Percentiles rank a stretch among this genome's conserved stretches.
Evolutionary conservation across 257 asterid species (phyloP).

Genomic region (Plantago elongata): DNA sequence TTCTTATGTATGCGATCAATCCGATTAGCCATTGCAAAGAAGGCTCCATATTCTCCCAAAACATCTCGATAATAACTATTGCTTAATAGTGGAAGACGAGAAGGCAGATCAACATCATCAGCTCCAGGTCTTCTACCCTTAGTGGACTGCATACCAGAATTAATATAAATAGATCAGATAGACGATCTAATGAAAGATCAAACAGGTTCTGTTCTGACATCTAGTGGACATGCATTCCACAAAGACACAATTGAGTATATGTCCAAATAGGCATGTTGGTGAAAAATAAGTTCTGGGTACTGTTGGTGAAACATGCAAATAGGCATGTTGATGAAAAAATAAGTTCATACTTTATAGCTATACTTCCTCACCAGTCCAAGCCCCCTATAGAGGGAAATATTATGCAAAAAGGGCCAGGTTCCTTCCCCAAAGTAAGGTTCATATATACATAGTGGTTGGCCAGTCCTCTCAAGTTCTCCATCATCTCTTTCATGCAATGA

Average conservation of each 20-base stretch:
- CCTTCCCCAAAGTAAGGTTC: constrained; percentile 92
- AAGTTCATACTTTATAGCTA: too few relatives aligned
- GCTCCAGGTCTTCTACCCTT: constrained; percentile 74
- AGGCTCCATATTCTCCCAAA: constrained; percentile 86
- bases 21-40: constrained; percentile 87
- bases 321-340: too few relatives aligned
- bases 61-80: constrained; percentile 66
- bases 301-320: too few relatives aligned
- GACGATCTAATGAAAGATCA: too few relatives aligned
- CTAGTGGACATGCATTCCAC: too few relatives aligned
- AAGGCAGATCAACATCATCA: constrained; percentile 84
- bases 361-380: constrained; percentile 77
- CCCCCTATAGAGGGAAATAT: constrained; percentile 80
- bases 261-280: too few relatives aligned
- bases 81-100: constrained; percentile 76
- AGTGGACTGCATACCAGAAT: constrained; percentile 48
- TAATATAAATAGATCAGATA: constrained; percentile 11
- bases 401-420: constrained; percentile 91
- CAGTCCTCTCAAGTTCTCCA: constrained; percentile 94
- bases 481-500: constrained; percentile 91
- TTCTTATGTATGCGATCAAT: constrained; percentile 84
- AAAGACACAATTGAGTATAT: too few relatives aligned
- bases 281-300: too few relatives aligned
- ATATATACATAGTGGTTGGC: constrained; percentile 84
- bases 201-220: too few relatives aligned